Evolutionary conservation across 2,329 filamentous ascomycete species (phyloP).

Genomic region (Sphaerulina populicola): DNA sequence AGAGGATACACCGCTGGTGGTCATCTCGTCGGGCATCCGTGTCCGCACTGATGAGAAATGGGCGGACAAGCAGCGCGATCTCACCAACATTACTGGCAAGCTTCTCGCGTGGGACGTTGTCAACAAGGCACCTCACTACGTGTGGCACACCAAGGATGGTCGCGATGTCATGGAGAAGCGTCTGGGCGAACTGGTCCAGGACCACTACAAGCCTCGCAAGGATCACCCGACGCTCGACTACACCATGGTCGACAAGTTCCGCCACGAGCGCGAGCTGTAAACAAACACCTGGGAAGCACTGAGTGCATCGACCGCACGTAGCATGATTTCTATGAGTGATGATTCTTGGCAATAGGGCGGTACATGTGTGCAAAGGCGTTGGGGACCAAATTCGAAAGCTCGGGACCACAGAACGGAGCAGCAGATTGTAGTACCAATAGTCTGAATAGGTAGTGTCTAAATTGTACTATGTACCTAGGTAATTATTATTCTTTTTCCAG

Average conservation of each 20-base stretch:
- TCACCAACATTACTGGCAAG: slow-evolving; percentile 71
- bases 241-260: slow-evolving; percentile 1
- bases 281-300: neutral
- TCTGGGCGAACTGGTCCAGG: slow-evolving; percentile 58
- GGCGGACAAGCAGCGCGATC: slow-evolving; percentile 76
- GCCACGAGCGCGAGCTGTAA: slow-evolving; percentile 6
- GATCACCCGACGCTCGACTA: slow-evolving; percentile 2
- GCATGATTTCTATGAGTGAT: neutral
- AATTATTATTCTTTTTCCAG: neutral
- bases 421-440: neutral
- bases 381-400: slow-evolving; percentile 1
- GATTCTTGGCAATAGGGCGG: neutral
- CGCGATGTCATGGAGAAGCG: slow-evolving; percentile 69
- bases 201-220: slow-evolving; percentile 13
- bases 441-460: neutral
- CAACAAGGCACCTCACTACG: slow-evolving; percentile 70
- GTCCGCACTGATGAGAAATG: slow-evolving; percentile 61
- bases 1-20: slow-evolving; percentile 62
- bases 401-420: neutral
- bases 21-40: slow-evolving; percentile 74
- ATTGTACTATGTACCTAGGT: neutral
- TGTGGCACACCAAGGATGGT: slow-evolving; percentile 72
- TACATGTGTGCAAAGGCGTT: slow-evolving; percentile 3
- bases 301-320: neutral
- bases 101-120: slow-evolving; percentile 81